Base-by-base conservation (phyloP, 2,329 filamentous ascomycete genomes). In the Fusarium stilboides region DNA sequence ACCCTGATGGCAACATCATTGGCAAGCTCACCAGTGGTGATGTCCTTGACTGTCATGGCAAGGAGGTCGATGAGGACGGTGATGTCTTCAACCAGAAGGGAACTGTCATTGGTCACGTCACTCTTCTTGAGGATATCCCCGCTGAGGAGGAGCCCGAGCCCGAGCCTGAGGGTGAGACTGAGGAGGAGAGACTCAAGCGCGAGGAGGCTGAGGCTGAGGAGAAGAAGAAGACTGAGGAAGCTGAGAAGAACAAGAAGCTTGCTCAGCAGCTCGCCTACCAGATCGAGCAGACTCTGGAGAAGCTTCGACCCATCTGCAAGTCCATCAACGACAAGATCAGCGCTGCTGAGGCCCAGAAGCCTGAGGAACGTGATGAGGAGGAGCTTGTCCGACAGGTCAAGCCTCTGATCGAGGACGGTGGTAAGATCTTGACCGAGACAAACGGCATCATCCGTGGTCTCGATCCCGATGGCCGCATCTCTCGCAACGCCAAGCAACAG, bases 281-380 rank as follows among this genome's bases (percentile, higher is more conserved):
- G 74, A 88, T 97, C 71, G 87, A 91, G 75, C 89, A 94, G 78
- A 93, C 93, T 15, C 86, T 97, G 8, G 93, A 97, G 75, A 92
- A 91, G 78, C 88, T 97, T 77, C 90, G 92, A 71, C 94, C 94
- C 12, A 89, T 97, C 76, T 92, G 92, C 85, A 94, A 92, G 82
- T 88, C 94, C 83, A 97, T 97, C 79, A 92, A 89, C 6, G 91
- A 94, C 88, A 87, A 91, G 81, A 92, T 97, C 74, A 92, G 97
- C 73, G 86, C 85, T 57, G 93, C 92, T 28, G 93, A 97, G 79
- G 88, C 89, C 69, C 93, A 91, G 28, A 91, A 92, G 43, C 92
- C 93, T 80, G 93, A 97, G 6, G 94, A 97, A 73, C 90, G 95
- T 24, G 94, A 98, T 75, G 94, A 98, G 78, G 93, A 98, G 76